A percentile compares a stretch with the other conserved stretches of the same genome.
Conservation (phyloP, 164 flowering plant genomes). For the Berberis thunbergii region DNA sequence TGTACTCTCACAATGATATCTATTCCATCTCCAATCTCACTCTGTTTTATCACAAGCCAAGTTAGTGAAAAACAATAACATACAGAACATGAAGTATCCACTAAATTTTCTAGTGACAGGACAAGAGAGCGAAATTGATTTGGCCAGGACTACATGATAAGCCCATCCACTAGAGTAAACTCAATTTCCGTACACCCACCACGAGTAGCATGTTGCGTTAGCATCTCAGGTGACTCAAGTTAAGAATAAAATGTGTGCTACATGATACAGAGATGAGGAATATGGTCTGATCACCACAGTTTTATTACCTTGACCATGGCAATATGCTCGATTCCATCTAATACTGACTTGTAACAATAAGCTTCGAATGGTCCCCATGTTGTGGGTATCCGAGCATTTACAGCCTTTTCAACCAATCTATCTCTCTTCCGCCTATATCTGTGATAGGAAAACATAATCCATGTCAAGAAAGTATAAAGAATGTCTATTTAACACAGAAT, state of each 20-base stretch:
- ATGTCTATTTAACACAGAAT: too few species aligned
- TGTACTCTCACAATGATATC: slow-evolving; percentile 94
- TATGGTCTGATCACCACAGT: not conserved
- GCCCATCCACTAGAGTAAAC: not conserved
- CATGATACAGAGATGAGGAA: not conserved
- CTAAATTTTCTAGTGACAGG: not conserved
- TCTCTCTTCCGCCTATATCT: slow-evolving; percentile 93
- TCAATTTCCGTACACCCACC: too few species aligned
- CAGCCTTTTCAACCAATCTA: slow-evolving; percentile 60
- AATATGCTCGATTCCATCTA: slow-evolving; percentile 96
- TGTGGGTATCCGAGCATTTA: slow-evolving; percentile 76
- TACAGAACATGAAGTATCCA: too few species aligned
- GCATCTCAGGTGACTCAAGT: not conserved
- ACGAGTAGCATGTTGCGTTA: too few species aligned
- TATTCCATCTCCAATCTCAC: too few species aligned
- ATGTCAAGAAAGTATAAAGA: not conserved
- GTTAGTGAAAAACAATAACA: not conserved
- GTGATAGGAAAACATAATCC: slow-evolving; percentile 13
- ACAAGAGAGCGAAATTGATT: not conserved
- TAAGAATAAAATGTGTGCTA: not conserved
- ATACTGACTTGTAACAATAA: slow-evolving; percentile 63
- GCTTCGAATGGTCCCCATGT: slow-evolving; percentile 92
- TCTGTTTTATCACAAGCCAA: slow-evolving; percentile 15
- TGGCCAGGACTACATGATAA: not conserved
- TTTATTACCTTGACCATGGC: slow-evolving; percentile 92